phyloP scores from a whole-genome alignment of 1,139 yeast species.

The Protomyces macrosporus region DNA sequence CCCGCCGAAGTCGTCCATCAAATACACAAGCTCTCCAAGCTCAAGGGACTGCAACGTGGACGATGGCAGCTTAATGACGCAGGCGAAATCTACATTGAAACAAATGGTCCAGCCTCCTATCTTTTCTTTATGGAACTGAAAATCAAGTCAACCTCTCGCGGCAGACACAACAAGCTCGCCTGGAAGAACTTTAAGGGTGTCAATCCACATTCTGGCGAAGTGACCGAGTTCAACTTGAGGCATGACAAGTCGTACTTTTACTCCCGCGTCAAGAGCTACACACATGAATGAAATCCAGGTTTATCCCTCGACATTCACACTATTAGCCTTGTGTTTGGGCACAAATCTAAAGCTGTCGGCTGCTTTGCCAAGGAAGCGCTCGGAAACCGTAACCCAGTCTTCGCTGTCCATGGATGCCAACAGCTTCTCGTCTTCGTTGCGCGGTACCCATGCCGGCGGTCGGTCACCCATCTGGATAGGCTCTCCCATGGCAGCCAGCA shows the following conservation, averaged over 20 bases:
- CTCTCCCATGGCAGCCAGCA: constrained; percentile 59
- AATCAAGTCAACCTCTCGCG: constrained; percentile 15
- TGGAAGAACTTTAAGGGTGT: constrained; percentile 16
- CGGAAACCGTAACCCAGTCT: constrained; percentile 97
- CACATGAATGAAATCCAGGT: not conserved
- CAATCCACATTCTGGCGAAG: constrained; percentile 7
- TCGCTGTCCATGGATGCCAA: constrained; percentile 76
- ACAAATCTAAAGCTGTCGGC: constrained; percentile 67
- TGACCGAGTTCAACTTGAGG: constrained; percentile 11
- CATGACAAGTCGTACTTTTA: constrained; percentile 14
- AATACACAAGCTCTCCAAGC: constrained; percentile 5
- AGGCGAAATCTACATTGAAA: constrained; percentile 8
- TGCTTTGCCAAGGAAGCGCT: constrained; percentile 87
- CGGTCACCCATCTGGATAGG: constrained; percentile 90
- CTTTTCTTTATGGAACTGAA: constrained; percentile 22
- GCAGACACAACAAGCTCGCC: constrained; percentile 22
- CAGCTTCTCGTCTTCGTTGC: constrained; percentile 86
- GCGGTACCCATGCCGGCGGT: constrained; percentile 91
- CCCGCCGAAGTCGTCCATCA: constrained; percentile 52
- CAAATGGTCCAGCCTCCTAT: constrained; percentile 19
- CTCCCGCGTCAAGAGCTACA: constrained; percentile 11
- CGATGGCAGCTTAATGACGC: constrained; percentile 10
- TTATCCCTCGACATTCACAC: constrained; percentile 46
- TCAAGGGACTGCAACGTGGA: constrained; percentile 21
- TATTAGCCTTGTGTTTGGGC: constrained; percentile 92